Percentiles rank a stretch among this genome's conserved stretches.
Evolutionary conservation across 2,329 filamentous ascomycete genomes (phyloP).

Genomic region (Pseudonectria buxi): DNA sequence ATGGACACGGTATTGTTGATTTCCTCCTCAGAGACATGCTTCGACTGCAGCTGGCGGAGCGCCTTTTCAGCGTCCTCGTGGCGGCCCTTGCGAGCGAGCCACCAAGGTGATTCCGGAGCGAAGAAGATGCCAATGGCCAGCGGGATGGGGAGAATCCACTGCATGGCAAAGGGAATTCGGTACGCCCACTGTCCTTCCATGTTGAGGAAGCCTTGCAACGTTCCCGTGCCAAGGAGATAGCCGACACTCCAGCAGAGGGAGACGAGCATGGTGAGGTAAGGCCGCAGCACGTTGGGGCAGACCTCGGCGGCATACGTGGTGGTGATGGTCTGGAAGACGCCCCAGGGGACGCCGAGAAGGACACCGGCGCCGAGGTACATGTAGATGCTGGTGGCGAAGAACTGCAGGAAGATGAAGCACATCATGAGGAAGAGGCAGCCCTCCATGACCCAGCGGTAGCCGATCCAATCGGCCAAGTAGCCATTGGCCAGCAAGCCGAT

Average conservation of each 20-base stretch:
- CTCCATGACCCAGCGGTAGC: constrained; percentile 40
- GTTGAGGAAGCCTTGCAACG: constrained; percentile 33
- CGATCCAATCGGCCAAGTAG: constrained; percentile 38
- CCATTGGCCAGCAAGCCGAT: constrained; percentile 44
- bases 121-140: constrained; percentile 36
- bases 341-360: constrained; percentile 40
- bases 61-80: constrained; percentile 32
- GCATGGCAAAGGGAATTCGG: constrained; percentile 41
- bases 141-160: constrained; percentile 41
- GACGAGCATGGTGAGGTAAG: constrained; percentile 41
- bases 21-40: constrained; percentile 30
- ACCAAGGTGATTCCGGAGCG: constrained; percentile 46
- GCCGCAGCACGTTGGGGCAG: constrained; percentile 35
- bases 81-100: constrained; percentile 36
- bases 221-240: constrained; percentile 36
- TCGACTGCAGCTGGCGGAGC: constrained; percentile 32
- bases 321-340: constrained; percentile 39
- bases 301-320: constrained; percentile 43
- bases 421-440: constrained; percentile 32
- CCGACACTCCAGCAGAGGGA: constrained; percentile 45
- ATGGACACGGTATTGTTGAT: constrained; percentile 40
- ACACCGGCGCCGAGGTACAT: constrained; percentile 38
- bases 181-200: constrained; percentile 38
- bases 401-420: constrained; percentile 41
- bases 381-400: constrained; percentile 36